phyloP scores from a whole-genome alignment of 331 rosid species.

The Quercus lobata region DNA sequence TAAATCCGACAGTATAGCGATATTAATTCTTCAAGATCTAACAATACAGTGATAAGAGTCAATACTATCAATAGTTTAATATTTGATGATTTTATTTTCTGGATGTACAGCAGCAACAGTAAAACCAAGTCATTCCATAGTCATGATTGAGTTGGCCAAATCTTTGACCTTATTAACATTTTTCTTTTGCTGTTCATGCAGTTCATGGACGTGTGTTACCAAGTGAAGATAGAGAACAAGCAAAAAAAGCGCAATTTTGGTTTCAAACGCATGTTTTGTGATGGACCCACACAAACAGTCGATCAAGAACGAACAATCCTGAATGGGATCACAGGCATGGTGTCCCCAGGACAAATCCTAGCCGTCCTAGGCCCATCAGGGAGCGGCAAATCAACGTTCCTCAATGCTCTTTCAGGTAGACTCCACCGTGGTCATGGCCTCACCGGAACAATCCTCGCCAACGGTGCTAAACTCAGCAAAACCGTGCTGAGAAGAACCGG shows the following conservation, averaged over 20 bases:
- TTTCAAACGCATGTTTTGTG: conserved; percentile 23
- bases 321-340: conserved; percentile 68
- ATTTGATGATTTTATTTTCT: too few species aligned
- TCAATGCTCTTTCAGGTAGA: conserved; percentile 66
- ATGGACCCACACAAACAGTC: conserved; percentile 5
- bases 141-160: background rate
- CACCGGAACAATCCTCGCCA: conserved; percentile 68
- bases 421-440: conserved; percentile 52
- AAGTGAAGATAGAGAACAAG: conserved; percentile 40
- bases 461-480: conserved; percentile 39
- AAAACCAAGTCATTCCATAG: background rate
- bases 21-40: too few species aligned
- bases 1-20: too few species aligned
- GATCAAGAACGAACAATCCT: conserved; percentile 54
- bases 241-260: conserved; percentile 1
- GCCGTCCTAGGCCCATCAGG: conserved; percentile 94
- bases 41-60: too few species aligned
- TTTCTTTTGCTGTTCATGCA: conserved; percentile 29
- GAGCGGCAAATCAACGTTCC: conserved; percentile 84
- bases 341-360: conserved; percentile 72
- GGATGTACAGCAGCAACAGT: too few species aligned
- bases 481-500: conserved; percentile 64
- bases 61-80: too few species aligned
- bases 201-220: conserved; percentile 74
- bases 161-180: background rate